Evolutionary conservation across 805 yeast species (phyloP), one percentile per base, ranked within the genome.

Genomic region (Saccharomycopsis guyanensis): DNA sequence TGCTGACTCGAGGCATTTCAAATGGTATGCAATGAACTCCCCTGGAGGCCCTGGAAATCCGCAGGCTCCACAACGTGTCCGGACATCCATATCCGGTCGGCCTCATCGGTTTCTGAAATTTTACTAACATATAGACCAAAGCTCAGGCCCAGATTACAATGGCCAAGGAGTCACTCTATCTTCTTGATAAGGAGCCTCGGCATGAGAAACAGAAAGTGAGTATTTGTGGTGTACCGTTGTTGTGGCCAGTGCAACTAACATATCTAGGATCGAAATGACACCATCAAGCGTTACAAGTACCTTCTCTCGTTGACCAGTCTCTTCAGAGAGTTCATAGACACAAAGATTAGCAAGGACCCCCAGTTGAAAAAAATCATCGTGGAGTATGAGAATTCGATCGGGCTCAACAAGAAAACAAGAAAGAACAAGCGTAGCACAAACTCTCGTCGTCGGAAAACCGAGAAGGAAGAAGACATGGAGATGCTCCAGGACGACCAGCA

Each of bases 391-490:
- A 64, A 65, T 22, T 70, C 76, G 49, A 60, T 64, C 24, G 70
- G 70, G 20, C 67, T 68, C 41, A 65, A 63, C 42, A 57, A 45
- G 49, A 59, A 51, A 24, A 55, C 51, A 49, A 53, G 46, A 42
- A 59, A 46, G 49, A 42, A 43, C 53, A 50, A 46, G 46, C 31
- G 19, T 8, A 4, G 31, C 15, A 7, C 43, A 2, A 23, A 34
- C 7, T 22, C 68, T 23, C 80, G 93, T 41, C 78, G 85, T 45
- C 74, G 97, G 53, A 93, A 89, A 58, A 80, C 96, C 0, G 97
- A 93, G 64, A 83, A 86, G 63, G 97, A 91, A 62, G 98, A 91
- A 64, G 97, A 91, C 62, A 94, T 87, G 2, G 97, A 91, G 62
- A 71, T 91, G 48, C 72, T 91, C 58, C 77, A 80, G 47, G 96